A percentile compares a stretch with the other conserved stretches of the same genome.
phyloP scores from a whole-genome alignment of 1,284 basidiomycete genomes.

The Sporisorium graminicola region DNA sequence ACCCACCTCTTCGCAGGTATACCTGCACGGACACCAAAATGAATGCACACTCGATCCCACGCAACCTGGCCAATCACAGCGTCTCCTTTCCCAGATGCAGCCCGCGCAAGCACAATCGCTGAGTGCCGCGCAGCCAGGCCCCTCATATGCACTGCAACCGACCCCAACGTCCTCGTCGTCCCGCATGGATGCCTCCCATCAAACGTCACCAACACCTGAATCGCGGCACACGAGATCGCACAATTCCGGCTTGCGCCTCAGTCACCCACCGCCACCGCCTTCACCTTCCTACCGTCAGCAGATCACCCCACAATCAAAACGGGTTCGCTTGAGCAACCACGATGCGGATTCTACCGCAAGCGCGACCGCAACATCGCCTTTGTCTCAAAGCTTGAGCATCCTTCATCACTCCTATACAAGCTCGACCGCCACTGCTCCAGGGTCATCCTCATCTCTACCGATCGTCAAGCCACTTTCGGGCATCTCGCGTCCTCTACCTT shows the following conservation, averaged over 20 bases:
- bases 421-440: conserved; percentile 10
- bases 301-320: conserved; percentile 28
- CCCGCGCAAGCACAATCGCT: conserved; percentile 12
- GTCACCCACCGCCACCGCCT: conserved; percentile 38
- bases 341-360: conserved; percentile 1
- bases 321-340: conserved; percentile 8
- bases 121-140: neutral
- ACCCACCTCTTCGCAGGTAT: conserved; percentile 10
- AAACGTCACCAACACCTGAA: neutral
- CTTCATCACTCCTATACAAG: neutral
- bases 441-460: conserved; percentile 14
- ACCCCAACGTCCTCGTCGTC: neutral
- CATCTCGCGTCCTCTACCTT: conserved; percentile 23
- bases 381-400: conserved; percentile 1
- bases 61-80: conserved; percentile 22
- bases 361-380: conserved; percentile 9
- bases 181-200: neutral
- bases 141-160: neutral
- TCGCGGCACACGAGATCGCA: conserved; percentile 5
- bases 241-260: conserved; percentile 26
- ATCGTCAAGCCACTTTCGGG: conserved; percentile 34
- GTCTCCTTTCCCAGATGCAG: conserved; percentile 24
- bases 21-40: conserved; percentile 3
- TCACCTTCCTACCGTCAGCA: conserved; percentile 10
- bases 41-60: neutral